These are phyloP conservation scores for Podaxis mareebaensis DNA, from an alignment of 768 basidiomycete species.

Conservation along the genomic window DNA sequence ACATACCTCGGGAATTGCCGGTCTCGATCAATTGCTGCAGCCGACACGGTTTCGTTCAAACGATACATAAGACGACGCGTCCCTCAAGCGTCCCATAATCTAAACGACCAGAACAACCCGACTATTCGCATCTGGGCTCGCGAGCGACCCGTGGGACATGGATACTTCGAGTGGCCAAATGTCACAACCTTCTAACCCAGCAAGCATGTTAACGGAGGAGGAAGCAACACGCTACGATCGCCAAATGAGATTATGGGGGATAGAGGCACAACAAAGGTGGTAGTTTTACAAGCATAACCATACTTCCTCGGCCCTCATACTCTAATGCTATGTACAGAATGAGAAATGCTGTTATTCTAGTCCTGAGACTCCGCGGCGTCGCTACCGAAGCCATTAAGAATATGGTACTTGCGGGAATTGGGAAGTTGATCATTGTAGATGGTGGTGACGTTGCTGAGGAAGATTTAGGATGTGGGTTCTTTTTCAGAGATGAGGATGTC, in stretches of 20 bases:
- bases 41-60: background rate
- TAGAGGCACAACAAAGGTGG: conserved; percentile 95
- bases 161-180: background rate
- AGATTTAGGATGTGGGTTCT: conserved; percentile 91
- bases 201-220: conserved; percentile 61
- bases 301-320: conserved; percentile 7
- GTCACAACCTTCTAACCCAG: background rate
- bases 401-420: conserved; percentile 95
- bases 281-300: conserved; percentile 20
- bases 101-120: background rate
- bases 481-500: conserved; percentile 92
- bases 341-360: conserved; percentile 89
- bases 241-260: conserved; percentile 96
- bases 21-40: background rate
- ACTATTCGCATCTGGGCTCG: background rate
- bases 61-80: background rate
- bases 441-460: conserved; percentile 70
- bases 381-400: conserved; percentile 97
- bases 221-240: conserved; percentile 85
- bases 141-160: background rate
- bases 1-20: conserved; percentile 6
- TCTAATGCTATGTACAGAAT: conserved; percentile 55
- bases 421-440: conserved; percentile 85
- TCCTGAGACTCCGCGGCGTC: conserved; percentile 76
- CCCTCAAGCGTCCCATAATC: background rate